A percentile compares a stretch with the other conserved stretches of the same genome.
These are phyloP conservation scores for Nicotiana otophora DNA, from an alignment of 257 asterid genomes.

Conservation along the genomic window DNA sequence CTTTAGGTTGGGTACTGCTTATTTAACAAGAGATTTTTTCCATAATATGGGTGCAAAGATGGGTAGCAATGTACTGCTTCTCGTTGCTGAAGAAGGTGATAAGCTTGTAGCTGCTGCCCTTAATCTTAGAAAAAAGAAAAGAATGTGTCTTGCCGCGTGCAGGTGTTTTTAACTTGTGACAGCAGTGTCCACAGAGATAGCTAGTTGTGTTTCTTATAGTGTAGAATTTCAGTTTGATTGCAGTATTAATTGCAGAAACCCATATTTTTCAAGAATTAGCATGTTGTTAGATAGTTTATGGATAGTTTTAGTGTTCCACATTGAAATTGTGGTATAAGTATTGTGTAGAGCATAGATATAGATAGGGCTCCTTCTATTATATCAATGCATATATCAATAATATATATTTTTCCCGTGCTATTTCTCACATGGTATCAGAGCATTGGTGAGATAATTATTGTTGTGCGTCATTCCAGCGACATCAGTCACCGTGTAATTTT, in stretches of 20 bases:
- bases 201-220: neutral
- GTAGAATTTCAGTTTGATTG: neutral
- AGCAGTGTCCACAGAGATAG: neutral
- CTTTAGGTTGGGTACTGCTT: slow-evolving; percentile 93
- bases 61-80: slow-evolving; percentile 79
- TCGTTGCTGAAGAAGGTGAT: slow-evolving; percentile 80
- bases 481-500: too few relatives aligned
- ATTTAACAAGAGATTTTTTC: slow-evolving; percentile 91
- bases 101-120: slow-evolving; percentile 88
- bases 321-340: too few relatives aligned
- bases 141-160: neutral
- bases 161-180: neutral
- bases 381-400: too few relatives aligned
- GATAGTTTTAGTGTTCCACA: too few relatives aligned
- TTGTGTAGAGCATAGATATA: too few relatives aligned
- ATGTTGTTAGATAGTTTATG: too few relatives aligned
- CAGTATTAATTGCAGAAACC: too few relatives aligned
- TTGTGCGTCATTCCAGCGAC: too few relatives aligned
- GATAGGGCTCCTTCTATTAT: too few relatives aligned
- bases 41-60: slow-evolving; percentile 85
- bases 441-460: too few relatives aligned
- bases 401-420: too few relatives aligned
- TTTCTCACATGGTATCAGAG: too few relatives aligned
- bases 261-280: neutral
- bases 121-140: slow-evolving; percentile 31